Evolutionary conservation across 2,329 filamentous ascomycete genomes (phyloP).

Genomic region (Ophiostoma novo-ulmi): DNA sequence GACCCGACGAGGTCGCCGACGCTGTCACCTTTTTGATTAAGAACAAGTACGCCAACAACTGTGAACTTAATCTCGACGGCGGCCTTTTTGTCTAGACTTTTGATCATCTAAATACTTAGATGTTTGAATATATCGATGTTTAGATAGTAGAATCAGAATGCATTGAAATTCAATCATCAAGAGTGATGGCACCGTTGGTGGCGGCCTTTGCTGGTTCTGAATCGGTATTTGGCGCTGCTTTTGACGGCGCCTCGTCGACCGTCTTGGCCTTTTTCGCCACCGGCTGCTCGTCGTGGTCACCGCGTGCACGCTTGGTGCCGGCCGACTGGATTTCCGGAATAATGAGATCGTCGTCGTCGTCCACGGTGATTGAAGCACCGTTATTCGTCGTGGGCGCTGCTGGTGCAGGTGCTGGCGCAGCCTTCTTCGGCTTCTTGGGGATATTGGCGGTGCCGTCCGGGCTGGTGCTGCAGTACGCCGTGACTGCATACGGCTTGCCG

Average conservation of each 20-base stretch:
- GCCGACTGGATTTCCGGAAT: constrained; percentile 28
- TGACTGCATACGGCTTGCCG: constrained; percentile 52
- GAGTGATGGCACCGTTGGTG: background rate
- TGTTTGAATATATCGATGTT: constrained; percentile 34
- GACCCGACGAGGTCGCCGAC: constrained; percentile 68
- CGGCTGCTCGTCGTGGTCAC: constrained; percentile 39
- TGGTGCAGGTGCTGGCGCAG: constrained; percentile 38
- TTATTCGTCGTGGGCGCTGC: constrained; percentile 34
- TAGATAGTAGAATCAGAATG: background rate
- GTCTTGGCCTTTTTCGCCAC: constrained; percentile 48
- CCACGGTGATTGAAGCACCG: constrained; percentile 32
- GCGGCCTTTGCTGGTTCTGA: background rate
- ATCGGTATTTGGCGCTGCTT: background rate
- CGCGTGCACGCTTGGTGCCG: constrained; percentile 44
- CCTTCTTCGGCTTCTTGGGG: constrained; percentile 30
- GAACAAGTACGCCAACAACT: constrained; percentile 83
- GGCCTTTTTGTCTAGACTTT: constrained; percentile 50
- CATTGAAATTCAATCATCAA: background rate
- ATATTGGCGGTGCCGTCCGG: constrained; percentile 32
- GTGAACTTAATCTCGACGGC: constrained; percentile 78
- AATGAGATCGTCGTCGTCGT: constrained; percentile 37
- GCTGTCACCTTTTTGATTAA: constrained; percentile 71
- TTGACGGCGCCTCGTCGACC: background rate
- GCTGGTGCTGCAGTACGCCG: constrained; percentile 29
- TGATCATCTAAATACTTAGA: constrained; percentile 43